Conservation (phyloP, 2,329 filamentous ascomycete species). For the Monilinia aucupariae region DNA sequence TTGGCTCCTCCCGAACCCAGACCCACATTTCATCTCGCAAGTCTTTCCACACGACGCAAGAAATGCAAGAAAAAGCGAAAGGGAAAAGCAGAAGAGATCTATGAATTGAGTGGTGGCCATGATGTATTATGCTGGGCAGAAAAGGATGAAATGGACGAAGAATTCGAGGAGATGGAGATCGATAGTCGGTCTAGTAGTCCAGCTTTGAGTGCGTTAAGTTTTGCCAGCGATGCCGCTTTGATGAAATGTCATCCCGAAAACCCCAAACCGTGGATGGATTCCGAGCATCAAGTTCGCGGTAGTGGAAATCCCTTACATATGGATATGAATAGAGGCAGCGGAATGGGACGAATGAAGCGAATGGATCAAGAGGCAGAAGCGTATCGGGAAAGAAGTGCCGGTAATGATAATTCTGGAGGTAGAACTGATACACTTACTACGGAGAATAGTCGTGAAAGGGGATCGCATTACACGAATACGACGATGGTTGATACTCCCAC, state of each 20-base stretch:
- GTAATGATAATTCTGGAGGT: neutral
- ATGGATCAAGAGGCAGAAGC: conserved; percentile 12
- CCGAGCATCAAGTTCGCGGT: neutral
- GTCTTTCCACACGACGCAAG: conserved; percentile 12
- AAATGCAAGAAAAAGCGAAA: conserved; percentile 12
- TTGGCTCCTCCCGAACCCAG: neutral
- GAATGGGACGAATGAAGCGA: neutral
- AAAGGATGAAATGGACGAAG: conserved; percentile 9
- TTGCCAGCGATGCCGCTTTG: neutral
- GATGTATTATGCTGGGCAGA: conserved; percentile 14
- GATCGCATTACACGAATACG: conserved; percentile 4
- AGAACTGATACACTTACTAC: neutral
- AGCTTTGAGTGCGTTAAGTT: neutral
- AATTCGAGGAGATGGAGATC: conserved; percentile 2
- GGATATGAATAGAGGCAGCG: conserved; percentile 5
- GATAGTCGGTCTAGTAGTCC: conserved; percentile 5
- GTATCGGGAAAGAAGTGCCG: conserved; percentile 2
- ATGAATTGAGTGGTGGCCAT: conserved; percentile 13
- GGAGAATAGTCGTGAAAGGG: neutral
- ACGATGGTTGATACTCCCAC: conserved; percentile 6
- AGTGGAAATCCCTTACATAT: conserved; percentile 9
- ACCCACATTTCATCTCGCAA: conserved; percentile 13
- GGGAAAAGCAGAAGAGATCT: conserved; percentile 7
- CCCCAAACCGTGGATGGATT: neutral
- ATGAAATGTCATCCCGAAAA: neutral